phyloP scores from a whole-genome alignment of 768 basidiomycete genomes.

The Pisolithus marmoratus region DNA sequence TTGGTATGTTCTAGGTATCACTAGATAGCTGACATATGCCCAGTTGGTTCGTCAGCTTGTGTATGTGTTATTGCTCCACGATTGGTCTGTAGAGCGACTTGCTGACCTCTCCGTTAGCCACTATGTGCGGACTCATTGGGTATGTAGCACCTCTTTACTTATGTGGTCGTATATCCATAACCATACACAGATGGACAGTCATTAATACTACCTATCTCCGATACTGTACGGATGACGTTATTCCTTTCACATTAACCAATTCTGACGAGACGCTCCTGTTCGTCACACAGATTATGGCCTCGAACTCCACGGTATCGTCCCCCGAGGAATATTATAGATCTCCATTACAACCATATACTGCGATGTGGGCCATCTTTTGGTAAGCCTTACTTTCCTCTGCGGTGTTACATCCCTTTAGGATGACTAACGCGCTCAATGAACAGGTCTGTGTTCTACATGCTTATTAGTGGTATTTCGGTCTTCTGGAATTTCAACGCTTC shows the following conservation, averaged over 20 bases:
- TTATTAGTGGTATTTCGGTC: slow-evolving; percentile 50
- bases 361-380: slow-evolving; percentile 70
- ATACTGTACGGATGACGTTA: slow-evolving; percentile 30
- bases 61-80: neutral
- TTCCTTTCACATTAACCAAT: neutral
- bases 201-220: slow-evolving; percentile 41
- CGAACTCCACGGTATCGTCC: slow-evolving; percentile 58
- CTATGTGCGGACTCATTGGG: slow-evolving; percentile 34
- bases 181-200: slow-evolving; percentile 32
- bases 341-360: slow-evolving; percentile 56
- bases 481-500: slow-evolving; percentile 60
- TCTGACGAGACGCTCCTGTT: slow-evolving; percentile 6
- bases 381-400: slow-evolving; percentile 32
- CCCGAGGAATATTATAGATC: slow-evolving; percentile 59
- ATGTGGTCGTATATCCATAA: slow-evolving; percentile 32
- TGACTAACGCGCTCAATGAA: neutral
- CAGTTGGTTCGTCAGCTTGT: neutral
- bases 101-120: slow-evolving; percentile 53
- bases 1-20: slow-evolving; percentile 4
- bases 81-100: neutral
- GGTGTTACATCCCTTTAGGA: neutral
- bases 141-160: slow-evolving; percentile 13
- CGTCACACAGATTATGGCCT: slow-evolving; percentile 47
- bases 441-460: slow-evolving; percentile 44
- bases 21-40: no score